These are phyloP conservation scores for Chaetoceros muelleri DNA, from an alignment of 108 stramenopile genomes.

Conservation along the genomic window DNA sequence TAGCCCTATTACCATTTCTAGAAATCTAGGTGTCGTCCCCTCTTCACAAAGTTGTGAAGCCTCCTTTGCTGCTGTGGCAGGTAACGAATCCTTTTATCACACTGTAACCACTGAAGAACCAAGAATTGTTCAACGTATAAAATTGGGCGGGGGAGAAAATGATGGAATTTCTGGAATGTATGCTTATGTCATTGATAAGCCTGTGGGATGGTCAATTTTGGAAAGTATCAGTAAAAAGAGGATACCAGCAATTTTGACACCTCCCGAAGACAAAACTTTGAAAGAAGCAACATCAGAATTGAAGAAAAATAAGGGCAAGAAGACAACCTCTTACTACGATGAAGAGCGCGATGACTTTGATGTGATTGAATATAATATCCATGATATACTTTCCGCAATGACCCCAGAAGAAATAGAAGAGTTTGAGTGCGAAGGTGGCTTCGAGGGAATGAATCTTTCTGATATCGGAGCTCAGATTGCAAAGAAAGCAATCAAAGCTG, in stretches of 20 bases:
- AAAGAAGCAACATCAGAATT: slow-evolving; percentile 13
- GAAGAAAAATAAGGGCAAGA: slow-evolving; percentile 42
- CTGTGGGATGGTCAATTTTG: slow-evolving; percentile 67
- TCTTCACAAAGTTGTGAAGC: slow-evolving; percentile 46
- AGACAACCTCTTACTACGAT: not conserved
- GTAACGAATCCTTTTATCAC: not conserved
- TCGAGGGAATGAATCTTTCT: not conserved
- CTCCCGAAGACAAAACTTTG: not conserved
- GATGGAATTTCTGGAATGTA: slow-evolving; percentile 21
- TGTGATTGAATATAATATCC: slow-evolving; percentile 57
- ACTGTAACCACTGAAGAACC: slow-evolving; percentile 14
- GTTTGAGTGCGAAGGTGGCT: not conserved
- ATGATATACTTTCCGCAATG: slow-evolving; percentile 48
- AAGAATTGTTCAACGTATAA: slow-evolving; percentile 31
- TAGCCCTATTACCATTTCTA: slow-evolving; percentile 16
- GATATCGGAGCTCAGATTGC: slow-evolving; percentile 9
- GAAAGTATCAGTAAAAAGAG: slow-evolving; percentile 28
- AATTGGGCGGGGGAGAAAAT: slow-evolving; percentile 26
- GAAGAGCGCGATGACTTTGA: slow-evolving; percentile 45
- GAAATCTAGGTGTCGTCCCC: slow-evolving; percentile 31
- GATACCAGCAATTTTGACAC: slow-evolving; percentile 6
- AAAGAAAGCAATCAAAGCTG: slow-evolving; percentile 8
- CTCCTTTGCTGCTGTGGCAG: slow-evolving; percentile 19
- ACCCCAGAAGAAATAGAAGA: slow-evolving; percentile 22
- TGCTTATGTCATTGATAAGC: slow-evolving; percentile 74